Conservation (phyloP, 2,329 filamentous ascomycete genomes). For the Chaetoscypha palmicola region DNA sequence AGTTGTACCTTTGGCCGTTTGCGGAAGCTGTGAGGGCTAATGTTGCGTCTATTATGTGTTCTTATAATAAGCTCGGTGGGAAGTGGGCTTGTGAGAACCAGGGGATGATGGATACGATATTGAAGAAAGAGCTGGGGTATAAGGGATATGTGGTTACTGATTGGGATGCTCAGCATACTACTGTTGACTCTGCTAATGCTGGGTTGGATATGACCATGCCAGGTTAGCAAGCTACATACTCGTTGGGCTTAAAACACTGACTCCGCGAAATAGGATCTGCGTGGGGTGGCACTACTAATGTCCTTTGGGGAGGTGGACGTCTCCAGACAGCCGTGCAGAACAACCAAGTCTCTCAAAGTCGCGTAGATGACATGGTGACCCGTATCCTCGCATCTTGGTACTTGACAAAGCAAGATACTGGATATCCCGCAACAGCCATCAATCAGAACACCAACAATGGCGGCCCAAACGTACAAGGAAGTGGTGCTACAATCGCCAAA, state of each 20-base stretch:
- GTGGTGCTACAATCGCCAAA: slow-evolving; percentile 42
- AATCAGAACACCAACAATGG: slow-evolving; percentile 24
- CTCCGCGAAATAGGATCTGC: not conserved
- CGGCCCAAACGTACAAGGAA: slow-evolving; percentile 39
- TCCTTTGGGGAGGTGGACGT: not conserved
- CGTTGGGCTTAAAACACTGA: not conserved
- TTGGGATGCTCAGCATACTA: slow-evolving; percentile 56
- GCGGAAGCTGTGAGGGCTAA: slow-evolving; percentile 64
- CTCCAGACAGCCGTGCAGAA: not conserved
- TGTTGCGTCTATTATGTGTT: slow-evolving; percentile 57
- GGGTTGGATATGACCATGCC: slow-evolving; percentile 67
- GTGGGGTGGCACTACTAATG: not conserved
- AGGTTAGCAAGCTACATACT: slow-evolving; percentile 29
- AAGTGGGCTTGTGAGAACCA: slow-evolving; percentile 45
- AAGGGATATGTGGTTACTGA: slow-evolving; percentile 56
- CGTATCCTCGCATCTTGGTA: slow-evolving; percentile 57
- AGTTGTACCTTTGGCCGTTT: slow-evolving; percentile 74
- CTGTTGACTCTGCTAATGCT: slow-evolving; percentile 49
- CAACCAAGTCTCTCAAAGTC: not conserved
- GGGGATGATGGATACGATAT: slow-evolving; percentile 40
- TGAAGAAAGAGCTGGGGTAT: slow-evolving; percentile 45
- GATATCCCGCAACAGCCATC: slow-evolving; percentile 40
- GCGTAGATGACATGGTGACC: slow-evolving; percentile 24
- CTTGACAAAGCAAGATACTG: slow-evolving; percentile 39
- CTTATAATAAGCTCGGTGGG: slow-evolving; percentile 43